phyloP scores from a whole-genome alignment of 1,139 yeast species.

The Oligophagozyma castellii region DNA sequence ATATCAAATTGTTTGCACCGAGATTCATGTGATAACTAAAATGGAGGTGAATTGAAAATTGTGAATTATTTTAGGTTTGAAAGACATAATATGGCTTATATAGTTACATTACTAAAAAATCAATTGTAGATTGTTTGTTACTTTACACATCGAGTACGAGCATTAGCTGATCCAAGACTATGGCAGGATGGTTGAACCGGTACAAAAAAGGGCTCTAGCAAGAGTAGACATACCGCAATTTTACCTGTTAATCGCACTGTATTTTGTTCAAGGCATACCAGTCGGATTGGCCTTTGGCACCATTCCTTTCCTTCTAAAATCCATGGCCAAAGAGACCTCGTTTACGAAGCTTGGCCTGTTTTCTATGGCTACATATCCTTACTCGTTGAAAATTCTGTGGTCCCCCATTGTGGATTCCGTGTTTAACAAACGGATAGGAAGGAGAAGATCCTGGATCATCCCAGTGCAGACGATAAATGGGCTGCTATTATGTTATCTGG shows the following conservation, averaged over 20 bases:
- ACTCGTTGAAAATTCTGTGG: constrained; percentile 84
- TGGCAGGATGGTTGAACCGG: too few species aligned
- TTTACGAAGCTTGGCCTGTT: constrained; percentile 87
- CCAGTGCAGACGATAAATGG: constrained; percentile 81
- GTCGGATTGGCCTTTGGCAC: constrained; percentile 94
- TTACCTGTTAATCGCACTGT: constrained; percentile 52
- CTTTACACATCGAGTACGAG: too few species aligned
- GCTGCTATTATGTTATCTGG: constrained; percentile 47
- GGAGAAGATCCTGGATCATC: constrained; percentile 87
- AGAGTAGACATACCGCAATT: constrained; percentile 55
- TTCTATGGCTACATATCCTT: constrained; percentile 87
- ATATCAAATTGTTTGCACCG: too few species aligned
- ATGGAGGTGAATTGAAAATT: too few species aligned
- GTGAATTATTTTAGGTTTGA: too few species aligned
- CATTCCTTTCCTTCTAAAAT: constrained; percentile 79
- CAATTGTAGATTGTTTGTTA: too few species aligned
- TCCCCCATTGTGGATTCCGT: constrained; percentile 91
- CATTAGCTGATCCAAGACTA: too few species aligned
- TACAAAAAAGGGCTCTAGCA: constrained; percentile 13
- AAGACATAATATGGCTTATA: too few species aligned
- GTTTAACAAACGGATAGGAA: constrained; percentile 53
- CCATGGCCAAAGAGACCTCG: constrained; percentile 43
- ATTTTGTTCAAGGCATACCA: constrained; percentile 85
- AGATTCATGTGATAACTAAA: too few species aligned
- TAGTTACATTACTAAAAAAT: too few species aligned